Conservation (phyloP, 257 asterid genomes). For the Solanum paucissectum region DNA sequence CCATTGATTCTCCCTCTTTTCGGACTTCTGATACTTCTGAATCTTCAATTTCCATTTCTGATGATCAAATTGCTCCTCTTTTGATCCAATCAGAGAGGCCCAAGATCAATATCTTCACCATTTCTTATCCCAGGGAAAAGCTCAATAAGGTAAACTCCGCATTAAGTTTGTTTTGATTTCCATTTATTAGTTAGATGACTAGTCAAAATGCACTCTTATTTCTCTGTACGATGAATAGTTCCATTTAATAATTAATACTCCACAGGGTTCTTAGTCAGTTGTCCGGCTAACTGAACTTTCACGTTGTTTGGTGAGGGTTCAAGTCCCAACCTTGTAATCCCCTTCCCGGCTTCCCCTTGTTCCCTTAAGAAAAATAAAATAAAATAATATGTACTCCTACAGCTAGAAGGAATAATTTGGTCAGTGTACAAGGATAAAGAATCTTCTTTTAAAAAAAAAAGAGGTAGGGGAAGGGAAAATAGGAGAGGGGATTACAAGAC, state of each 20-base stretch:
- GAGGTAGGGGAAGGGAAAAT: background rate
- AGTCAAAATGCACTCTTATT: background rate
- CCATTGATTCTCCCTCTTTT: background rate
- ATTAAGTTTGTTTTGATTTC: background rate
- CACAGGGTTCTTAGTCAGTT: background rate
- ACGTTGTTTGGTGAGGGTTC: background rate
- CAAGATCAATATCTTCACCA: constrained; percentile 29
- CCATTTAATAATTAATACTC: background rate
- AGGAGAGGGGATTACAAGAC: background rate
- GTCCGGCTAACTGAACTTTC: background rate
- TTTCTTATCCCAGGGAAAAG: constrained; percentile 14
- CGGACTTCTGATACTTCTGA: background rate
- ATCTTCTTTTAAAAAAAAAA: too few relatives aligned
- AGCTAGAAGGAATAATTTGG: background rate
- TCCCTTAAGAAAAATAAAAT: background rate
- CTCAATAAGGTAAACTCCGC: constrained; percentile 8
- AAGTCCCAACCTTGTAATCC: background rate
- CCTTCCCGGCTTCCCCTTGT: background rate
- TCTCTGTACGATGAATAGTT: background rate
- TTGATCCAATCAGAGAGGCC: constrained; percentile 19
- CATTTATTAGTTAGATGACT: background rate
- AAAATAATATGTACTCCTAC: background rate
- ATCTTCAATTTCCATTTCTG: constrained; percentile 5
- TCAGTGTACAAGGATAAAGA: background rate
- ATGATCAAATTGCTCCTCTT: constrained; percentile 23